Conservation (phyloP, 2,329 filamentous ascomycete genomes). For the Ascochyta fabae region DNA sequence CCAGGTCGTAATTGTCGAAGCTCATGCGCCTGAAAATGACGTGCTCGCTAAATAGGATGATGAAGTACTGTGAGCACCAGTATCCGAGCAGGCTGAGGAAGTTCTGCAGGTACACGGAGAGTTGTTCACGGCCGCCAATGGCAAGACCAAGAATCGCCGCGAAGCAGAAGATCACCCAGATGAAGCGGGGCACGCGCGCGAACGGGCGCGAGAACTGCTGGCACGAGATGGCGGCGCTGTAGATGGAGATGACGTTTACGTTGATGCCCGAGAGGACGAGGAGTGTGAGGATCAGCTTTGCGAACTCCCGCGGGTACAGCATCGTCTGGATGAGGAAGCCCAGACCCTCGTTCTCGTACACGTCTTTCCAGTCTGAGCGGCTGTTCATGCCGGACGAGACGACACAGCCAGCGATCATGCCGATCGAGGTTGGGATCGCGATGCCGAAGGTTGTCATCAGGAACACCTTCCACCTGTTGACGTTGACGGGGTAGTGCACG, state of each 20-base stretch:
- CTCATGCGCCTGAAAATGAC: constrained; percentile 59
- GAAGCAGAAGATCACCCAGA: constrained; percentile 56
- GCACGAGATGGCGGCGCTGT: constrained; percentile 54
- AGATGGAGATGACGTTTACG: constrained; percentile 59
- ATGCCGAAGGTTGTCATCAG: constrained; percentile 52
- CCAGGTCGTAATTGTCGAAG: constrained; percentile 53
- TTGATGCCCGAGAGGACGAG: constrained; percentile 54
- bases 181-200: constrained; percentile 59
- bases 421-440: constrained; percentile 51
- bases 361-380: constrained; percentile 47
- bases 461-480: constrained; percentile 50
- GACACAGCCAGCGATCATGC: constrained; percentile 54
- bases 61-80: constrained; percentile 55
- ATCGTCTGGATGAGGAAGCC: constrained; percentile 56
- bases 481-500: constrained; percentile 51
- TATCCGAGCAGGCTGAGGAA: constrained; percentile 57
- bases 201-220: constrained; percentile 57
- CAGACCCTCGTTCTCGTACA: constrained; percentile 53
- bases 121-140: constrained; percentile 52
- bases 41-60: constrained; percentile 56
- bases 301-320: constrained; percentile 56
- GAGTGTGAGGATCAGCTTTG: constrained; percentile 56
- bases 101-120: constrained; percentile 54
- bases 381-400: constrained; percentile 47
- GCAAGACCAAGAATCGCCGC: constrained; percentile 53